A percentile compares a stretch with the other conserved stretches of the same genome.
These are phyloP conservation scores for Candida qinlingensis DNA, from an alignment of 805 yeast genomes.

Conservation along the genomic window DNA sequence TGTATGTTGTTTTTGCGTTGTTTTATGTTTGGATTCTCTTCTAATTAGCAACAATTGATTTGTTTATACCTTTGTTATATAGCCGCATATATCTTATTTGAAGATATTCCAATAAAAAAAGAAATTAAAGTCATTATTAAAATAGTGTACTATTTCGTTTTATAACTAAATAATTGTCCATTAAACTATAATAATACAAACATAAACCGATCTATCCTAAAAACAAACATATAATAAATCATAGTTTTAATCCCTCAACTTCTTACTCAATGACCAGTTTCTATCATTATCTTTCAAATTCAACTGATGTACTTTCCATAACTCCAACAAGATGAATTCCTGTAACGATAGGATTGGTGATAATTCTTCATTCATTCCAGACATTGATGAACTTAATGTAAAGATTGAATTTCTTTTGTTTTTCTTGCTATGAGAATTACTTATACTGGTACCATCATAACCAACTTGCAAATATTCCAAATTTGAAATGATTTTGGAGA, in stretches of 20 bases:
- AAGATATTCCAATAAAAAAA: too few relatives aligned
- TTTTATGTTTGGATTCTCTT: too few relatives aligned
- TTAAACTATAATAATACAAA: too few relatives aligned
- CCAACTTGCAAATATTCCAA: slow-evolving; percentile 65
- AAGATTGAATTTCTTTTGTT: slow-evolving; percentile 24
- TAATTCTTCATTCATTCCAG: slow-evolving; percentile 21
- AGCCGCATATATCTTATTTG: too few relatives aligned
- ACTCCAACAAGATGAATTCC: slow-evolving; percentile 57
- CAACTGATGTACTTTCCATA: slow-evolving; percentile 64
- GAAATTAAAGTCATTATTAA: too few relatives aligned
- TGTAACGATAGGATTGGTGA: slow-evolving; percentile 32
- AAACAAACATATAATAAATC: too few relatives aligned
- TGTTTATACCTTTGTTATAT: too few relatives aligned
- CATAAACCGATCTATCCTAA: too few relatives aligned
- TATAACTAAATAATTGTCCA: too few relatives aligned
- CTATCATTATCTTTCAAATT: slow-evolving; percentile 59
- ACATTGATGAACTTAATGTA: slow-evolving; percentile 17
- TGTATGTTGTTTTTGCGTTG: too few relatives aligned
- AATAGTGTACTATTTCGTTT: too few relatives aligned
- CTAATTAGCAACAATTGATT: too few relatives aligned
- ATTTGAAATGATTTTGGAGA: slow-evolving; percentile 60
- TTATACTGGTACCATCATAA: slow-evolving; percentile 28
- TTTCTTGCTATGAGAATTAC: slow-evolving; percentile 12
- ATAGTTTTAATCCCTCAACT: slow-evolving; percentile 3
- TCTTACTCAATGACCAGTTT: slow-evolving; percentile 66